A percentile compares a stretch with the other conserved stretches of the same genome.
Conservation (phyloP, 2,329 filamentous ascomycete species). For the Alternaria gaisen region DNA sequence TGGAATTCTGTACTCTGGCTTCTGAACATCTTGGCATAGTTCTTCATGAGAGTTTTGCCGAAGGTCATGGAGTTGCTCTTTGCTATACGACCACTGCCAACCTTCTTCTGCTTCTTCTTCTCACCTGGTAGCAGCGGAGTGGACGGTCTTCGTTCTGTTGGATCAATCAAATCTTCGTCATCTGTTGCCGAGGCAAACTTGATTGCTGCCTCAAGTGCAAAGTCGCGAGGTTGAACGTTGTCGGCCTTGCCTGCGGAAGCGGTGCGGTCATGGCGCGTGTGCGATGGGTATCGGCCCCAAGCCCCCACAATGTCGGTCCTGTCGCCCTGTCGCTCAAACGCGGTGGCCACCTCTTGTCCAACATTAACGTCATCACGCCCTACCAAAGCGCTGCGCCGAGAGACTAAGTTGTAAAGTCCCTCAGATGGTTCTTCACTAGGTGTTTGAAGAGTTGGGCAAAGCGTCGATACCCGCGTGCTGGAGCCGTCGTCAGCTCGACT, state of each 20-base stretch:
- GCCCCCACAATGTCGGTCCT: constrained; percentile 42
- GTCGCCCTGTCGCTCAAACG: constrained; percentile 42
- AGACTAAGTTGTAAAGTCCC: not conserved
- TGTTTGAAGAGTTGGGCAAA: constrained; percentile 8
- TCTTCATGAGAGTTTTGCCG: constrained; percentile 52
- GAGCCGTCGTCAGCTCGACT: constrained; percentile 10
- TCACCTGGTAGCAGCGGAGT: constrained; percentile 30
- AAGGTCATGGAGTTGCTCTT: constrained; percentile 61
- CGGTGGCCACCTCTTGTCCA: constrained; percentile 23
- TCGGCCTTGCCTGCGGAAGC: constrained; percentile 52
- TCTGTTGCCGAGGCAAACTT: constrained; percentile 31
- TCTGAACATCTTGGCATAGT: constrained; percentile 57
- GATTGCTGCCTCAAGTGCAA: constrained; percentile 50
- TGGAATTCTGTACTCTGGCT: constrained; percentile 51
- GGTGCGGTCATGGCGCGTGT: constrained; percentile 54
- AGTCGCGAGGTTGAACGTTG: constrained; percentile 54
- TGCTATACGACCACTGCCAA: constrained; percentile 71
- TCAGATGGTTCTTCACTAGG: not conserved
- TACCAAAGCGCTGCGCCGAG: constrained; percentile 33
- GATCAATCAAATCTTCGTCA: constrained; percentile 40
- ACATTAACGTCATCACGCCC: constrained; percentile 14
- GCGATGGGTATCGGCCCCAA: constrained; percentile 59
- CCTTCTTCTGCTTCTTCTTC: constrained; percentile 62
- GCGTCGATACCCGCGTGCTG: constrained; percentile 18
- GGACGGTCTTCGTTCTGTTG: constrained; percentile 30